Percentiles rank a stretch among this genome's conserved stretches.
phyloP scores from a whole-genome alignment of 768 basidiomycete species.

The Lentinula boryana region DNA sequence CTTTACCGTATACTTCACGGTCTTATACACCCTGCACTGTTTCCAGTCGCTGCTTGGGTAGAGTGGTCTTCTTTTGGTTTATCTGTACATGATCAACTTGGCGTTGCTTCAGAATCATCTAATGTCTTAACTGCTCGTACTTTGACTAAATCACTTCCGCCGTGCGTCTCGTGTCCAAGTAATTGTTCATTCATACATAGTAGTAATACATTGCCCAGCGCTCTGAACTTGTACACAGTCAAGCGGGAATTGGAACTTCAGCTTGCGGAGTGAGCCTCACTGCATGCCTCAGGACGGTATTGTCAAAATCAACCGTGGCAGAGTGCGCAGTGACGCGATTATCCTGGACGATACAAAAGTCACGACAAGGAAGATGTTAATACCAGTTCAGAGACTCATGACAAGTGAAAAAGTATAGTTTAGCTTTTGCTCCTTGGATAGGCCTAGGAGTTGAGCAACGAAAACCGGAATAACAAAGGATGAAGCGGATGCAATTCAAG shows the following conservation, averaged over 20 bases:
- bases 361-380: neutral
- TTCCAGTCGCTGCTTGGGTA: neutral
- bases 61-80: neutral
- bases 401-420: neutral
- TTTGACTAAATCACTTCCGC: neutral
- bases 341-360: conserved; percentile 22
- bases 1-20: neutral
- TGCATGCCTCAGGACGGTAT: conserved; percentile 33
- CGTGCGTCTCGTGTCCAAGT: neutral
- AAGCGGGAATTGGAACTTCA: conserved; percentile 35
- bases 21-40: neutral
- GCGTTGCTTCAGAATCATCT: neutral
- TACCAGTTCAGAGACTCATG: neutral
- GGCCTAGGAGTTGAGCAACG: neutral
- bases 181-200: neutral
- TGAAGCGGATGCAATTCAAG: neutral
- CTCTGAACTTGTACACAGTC: neutral
- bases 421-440: neutral
- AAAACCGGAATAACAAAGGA: neutral
- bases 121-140: neutral
- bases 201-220: neutral
- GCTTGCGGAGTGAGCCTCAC: conserved; percentile 44
- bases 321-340: conserved; percentile 44
- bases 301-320: conserved; percentile 33
- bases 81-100: neutral